Conservation (phyloP, 2,329 filamentous ascomycete species). For the Thielaviopsis musarum region DNA sequence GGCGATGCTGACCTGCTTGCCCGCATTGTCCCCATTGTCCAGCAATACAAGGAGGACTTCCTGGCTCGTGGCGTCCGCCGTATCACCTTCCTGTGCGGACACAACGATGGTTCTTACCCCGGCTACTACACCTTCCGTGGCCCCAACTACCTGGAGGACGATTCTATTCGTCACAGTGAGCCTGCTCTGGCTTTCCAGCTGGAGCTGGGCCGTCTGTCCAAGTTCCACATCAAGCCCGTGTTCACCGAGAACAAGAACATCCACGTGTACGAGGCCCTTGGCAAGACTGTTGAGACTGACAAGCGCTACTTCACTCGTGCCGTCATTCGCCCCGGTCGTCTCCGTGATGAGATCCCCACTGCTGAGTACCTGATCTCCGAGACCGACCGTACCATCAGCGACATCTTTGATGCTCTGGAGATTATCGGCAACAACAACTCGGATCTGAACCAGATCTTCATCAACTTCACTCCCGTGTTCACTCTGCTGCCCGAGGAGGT, state of each 20-base stretch:
- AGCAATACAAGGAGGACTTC: slow-evolving; percentile 70
- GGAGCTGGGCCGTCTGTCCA: slow-evolving; percentile 80
- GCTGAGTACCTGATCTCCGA: slow-evolving; percentile 96
- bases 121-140: slow-evolving; percentile 98
- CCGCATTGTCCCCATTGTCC: slow-evolving; percentile 60
- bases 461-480: slow-evolving; percentile 98
- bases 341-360: slow-evolving; percentile 95
- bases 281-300: slow-evolving; percentile 87
- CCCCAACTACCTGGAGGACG: slow-evolving; percentile 74
- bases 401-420: slow-evolving; percentile 93
- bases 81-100: slow-evolving; percentile 89
- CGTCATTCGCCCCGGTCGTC: slow-evolving; percentile 80
- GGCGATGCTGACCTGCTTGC: slow-evolving; percentile 67
- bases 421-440: slow-evolving; percentile 99
- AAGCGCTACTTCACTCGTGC: slow-evolving; percentile 98
- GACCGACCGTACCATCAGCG: slow-evolving; percentile 89
- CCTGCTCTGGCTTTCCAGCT: slow-evolving; percentile 97
- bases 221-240: slow-evolving; percentile 95
- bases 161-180: slow-evolving; percentile 92
- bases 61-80: slow-evolving; percentile 68
- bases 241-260: slow-evolving; percentile 99
- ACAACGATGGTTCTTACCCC: slow-evolving; percentile 84
- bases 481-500: slow-evolving; percentile 78
- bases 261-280: slow-evolving; percentile 92
- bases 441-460: slow-evolving; percentile 98